phyloP scores from a whole-genome alignment of 108 stramenopile genomes.

The Nannochloropsis oceanica region DNA sequence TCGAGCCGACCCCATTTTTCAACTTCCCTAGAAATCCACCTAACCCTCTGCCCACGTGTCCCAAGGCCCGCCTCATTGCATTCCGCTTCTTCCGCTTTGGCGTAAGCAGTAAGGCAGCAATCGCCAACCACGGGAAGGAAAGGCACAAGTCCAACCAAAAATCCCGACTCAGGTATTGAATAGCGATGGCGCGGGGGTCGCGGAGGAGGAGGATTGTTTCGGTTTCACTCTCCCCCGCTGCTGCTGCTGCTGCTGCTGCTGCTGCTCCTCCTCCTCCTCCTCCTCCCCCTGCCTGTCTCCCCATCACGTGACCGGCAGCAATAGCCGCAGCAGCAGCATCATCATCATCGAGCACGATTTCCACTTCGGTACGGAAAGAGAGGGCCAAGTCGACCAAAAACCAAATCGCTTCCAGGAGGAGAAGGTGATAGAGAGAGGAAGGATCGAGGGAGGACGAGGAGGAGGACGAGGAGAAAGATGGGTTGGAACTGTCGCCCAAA shows the following conservation, averaged over 20 bases:
- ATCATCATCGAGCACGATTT: not conserved
- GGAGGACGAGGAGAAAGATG: not conserved
- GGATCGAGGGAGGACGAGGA: not conserved
- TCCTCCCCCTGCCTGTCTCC: too few species aligned
- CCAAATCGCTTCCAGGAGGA: not conserved
- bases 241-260: too few species aligned
- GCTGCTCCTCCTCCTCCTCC: too few species aligned
- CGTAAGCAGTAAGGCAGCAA: not conserved
- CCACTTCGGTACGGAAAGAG: not conserved
- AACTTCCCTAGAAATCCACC: not conserved
- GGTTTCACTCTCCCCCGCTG: not conserved
- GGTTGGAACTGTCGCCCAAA: too few species aligned
- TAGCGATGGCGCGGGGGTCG: not conserved
- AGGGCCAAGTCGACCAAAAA: not conserved
- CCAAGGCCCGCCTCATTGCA: not conserved
- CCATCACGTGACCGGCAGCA: too few species aligned
- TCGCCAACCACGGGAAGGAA: not conserved
- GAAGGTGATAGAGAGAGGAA: not conserved
- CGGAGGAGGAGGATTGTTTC: not conserved
- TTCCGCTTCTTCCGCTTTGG: not conserved
- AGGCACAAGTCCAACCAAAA: not conserved
- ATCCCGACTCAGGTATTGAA: not conserved
- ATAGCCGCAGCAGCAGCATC: too few species aligned
- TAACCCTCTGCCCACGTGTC: not conserved
- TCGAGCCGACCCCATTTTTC: not conserved